Conservation (phyloP, 768 basidiomycete species). For the Albatrellus ellisii region DNA sequence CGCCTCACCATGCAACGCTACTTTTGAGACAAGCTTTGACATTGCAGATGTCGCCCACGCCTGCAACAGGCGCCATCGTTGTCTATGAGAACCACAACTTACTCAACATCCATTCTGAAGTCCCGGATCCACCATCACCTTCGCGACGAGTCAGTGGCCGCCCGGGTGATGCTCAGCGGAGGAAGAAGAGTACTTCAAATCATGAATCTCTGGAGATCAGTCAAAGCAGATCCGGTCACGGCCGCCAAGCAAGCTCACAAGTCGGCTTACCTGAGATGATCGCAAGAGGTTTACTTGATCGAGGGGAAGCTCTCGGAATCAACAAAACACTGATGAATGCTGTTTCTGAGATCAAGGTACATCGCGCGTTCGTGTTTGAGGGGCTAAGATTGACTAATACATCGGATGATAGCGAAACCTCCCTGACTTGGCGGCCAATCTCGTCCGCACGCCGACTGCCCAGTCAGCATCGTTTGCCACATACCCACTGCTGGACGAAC, state of each 20-base stretch:
- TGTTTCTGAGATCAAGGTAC: conserved; percentile 63
- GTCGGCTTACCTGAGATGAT: conserved; percentile 60
- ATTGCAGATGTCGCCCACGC: conserved; percentile 60
- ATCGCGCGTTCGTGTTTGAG: conserved; percentile 11
- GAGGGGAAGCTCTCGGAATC: conserved; percentile 70
- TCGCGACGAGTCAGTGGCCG: conserved; percentile 25
- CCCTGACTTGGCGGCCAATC: conserved; percentile 64
- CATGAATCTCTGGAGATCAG: conserved; percentile 5
- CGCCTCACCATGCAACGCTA: conserved; percentile 46
- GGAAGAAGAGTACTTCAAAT: conserved; percentile 18
- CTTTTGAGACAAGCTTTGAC: conserved; percentile 77
- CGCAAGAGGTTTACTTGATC: conserved; percentile 58
- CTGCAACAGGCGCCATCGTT: conserved; percentile 64
- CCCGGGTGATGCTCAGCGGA: conserved; percentile 18
- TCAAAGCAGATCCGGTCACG: conserved; percentile 10
- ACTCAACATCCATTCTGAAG: conserved; percentile 59
- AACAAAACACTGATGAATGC: conserved; percentile 76
- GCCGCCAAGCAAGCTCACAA: conserved; percentile 18
- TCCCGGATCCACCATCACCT: conserved; percentile 33
- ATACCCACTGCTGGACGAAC: conserved; percentile 54
- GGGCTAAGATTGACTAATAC: conserved; percentile 8
- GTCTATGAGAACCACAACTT: conserved; percentile 73
- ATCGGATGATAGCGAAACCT: conserved; percentile 54
- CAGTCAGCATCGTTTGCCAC: conserved; percentile 28
- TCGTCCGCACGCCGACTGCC: conserved; percentile 43